Evolutionary conservation across 495 filamentous ascomycete genomes (phyloP).

Genomic region (Pseudotulostoma volvatum): DNA sequence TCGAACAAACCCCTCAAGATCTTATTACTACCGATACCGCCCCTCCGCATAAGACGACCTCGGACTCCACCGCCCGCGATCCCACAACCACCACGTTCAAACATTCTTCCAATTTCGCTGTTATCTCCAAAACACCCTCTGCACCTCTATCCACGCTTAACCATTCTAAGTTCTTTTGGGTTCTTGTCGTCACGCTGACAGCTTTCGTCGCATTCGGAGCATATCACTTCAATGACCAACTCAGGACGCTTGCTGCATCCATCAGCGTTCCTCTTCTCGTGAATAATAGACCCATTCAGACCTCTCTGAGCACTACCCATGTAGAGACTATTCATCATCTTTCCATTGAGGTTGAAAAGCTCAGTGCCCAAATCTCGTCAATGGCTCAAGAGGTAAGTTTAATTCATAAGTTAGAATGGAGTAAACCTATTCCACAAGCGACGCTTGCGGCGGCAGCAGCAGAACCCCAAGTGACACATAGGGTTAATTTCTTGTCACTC

Average conservation of each 20-base stretch:
- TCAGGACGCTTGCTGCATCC: neutral
- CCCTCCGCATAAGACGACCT: no score
- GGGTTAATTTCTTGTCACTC: slow-evolving; percentile 23
- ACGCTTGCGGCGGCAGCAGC: neutral
- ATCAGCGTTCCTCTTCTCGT: neutral
- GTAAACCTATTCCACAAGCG: neutral
- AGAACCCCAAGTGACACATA: slow-evolving; percentile 6
- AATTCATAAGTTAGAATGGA: slow-evolving; percentile 12
- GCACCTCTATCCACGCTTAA: no score
- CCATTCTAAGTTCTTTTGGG: no score
- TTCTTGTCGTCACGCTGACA: no score
- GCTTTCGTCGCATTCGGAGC: neutral
- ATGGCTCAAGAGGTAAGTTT: slow-evolving; percentile 19
- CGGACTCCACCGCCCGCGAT: no score
- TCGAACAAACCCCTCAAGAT: no score
- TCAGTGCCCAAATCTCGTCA: slow-evolving; percentile 20
- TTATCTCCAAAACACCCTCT: no score
- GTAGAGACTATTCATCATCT: slow-evolving; percentile 15
- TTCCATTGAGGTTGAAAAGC: slow-evolving; percentile 15
- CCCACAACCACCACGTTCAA: no score
- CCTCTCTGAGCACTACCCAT: slow-evolving; percentile 11
- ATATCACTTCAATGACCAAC: neutral
- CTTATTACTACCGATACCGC: no score
- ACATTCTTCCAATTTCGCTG: no score
- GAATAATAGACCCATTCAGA: no score